phyloP scores from a whole-genome alignment of 192 early-diverging fungal genomes.

The Coemansia erecta region DNA sequence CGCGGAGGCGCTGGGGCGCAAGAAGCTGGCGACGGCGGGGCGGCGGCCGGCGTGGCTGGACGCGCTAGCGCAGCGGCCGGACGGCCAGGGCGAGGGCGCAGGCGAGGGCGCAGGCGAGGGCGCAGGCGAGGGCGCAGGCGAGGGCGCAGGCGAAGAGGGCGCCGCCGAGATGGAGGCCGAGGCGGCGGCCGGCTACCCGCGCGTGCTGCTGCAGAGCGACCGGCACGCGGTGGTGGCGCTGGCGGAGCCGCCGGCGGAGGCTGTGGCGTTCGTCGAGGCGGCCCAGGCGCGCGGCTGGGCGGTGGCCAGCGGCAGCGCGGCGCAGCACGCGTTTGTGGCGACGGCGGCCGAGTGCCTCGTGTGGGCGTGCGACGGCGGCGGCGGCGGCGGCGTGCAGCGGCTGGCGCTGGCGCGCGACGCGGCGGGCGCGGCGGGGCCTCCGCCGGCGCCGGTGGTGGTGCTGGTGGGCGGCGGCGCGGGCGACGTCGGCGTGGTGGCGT shows the following conservation, averaged over 20 bases:
- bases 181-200: not conserved
- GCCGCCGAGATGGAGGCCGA: no score
- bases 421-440: conserved; percentile 5
- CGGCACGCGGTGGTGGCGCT: conserved; percentile 28
- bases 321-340: conserved; percentile 36
- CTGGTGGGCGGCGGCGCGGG: conserved; percentile 14
- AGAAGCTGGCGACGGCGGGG: conserved; percentile 17
- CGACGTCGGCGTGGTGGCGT: conserved; percentile 40
- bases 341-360: conserved; percentile 25
- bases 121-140: no score
- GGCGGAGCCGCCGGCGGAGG: conserved; percentile 19
- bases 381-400: conserved; percentile 7
- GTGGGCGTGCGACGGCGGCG: conserved; percentile 18
- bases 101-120: no score
- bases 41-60: conserved; percentile 15
- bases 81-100: not conserved
- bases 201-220: conserved; percentile 6
- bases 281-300: conserved; percentile 7
- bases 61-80: not conserved
- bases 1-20: not conserved
- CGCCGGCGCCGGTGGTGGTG: conserved; percentile 8
- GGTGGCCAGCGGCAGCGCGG: conserved; percentile 7
- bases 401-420: conserved; percentile 30
- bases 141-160: no score
- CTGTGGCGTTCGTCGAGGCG: conserved; percentile 6